Conservation (phyloP, 768 basidiomycete genomes). For the Strobilomyces echinocephalus region DNA sequence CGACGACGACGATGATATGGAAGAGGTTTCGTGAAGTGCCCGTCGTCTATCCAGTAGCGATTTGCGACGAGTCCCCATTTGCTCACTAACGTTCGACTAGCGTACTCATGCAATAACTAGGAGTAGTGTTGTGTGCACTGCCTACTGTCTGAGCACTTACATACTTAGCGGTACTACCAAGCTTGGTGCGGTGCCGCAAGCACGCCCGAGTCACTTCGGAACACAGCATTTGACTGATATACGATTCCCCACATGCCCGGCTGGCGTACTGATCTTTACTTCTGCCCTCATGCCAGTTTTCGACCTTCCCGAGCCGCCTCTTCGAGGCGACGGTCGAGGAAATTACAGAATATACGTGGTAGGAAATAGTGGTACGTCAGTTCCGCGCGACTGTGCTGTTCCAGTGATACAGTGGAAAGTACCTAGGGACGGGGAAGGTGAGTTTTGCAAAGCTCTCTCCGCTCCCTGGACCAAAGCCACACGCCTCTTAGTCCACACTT, state of each 20-base stretch:
- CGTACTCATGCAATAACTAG: not conserved
- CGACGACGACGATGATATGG: constrained; percentile 62
- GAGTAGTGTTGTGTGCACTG: not conserved
- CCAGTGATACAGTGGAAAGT: not conserved
- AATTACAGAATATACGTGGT: constrained; percentile 43
- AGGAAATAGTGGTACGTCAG: constrained; percentile 48
- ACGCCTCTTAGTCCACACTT: constrained; percentile 43
- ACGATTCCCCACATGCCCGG: too few relatives aligned
- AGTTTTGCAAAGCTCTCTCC: constrained; percentile 1
- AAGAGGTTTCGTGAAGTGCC: constrained; percentile 53
- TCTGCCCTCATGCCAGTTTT: constrained; percentile 7
- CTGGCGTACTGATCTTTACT: not conserved
- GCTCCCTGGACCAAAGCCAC: not conserved
- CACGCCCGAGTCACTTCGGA: not conserved
- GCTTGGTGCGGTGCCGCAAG: not conserved
- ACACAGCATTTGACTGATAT: not conserved
- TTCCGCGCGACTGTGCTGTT: not conserved
- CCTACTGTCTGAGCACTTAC: not conserved
- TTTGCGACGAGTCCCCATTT: not conserved
- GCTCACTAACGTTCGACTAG: not conserved
- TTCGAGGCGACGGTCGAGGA: constrained; percentile 44
- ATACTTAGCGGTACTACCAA: too few relatives aligned
- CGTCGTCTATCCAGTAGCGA: not conserved
- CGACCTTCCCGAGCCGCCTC: constrained; percentile 10
- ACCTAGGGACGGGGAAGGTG: constrained; percentile 39